A percentile compares a stretch with the other conserved stretches of the same genome.
Conservation (phyloP, 2,329 filamentous ascomycete genomes). For the Trichoderma oligosporum region DNA sequence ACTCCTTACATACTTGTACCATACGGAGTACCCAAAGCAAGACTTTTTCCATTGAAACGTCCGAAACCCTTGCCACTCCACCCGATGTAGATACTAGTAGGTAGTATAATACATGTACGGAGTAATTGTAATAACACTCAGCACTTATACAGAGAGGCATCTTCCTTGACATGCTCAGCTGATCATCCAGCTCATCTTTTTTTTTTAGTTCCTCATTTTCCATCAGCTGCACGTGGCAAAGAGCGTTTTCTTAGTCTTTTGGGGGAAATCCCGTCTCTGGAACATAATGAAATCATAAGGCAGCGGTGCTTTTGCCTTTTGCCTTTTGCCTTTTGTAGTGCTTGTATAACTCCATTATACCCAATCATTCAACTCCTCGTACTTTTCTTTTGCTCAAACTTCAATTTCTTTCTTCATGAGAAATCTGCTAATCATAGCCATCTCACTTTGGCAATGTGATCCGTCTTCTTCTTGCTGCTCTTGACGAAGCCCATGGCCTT, state of each 20-base stretch:
- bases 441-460: slow-evolving; percentile 87
- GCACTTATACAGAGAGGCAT: not conserved
- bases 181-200: not conserved
- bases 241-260: not conserved
- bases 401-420: too few species aligned
- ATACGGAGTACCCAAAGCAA: not conserved
- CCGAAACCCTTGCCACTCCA: slow-evolving; percentile 9
- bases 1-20: not conserved
- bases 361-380: too few species aligned
- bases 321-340: too few species aligned
- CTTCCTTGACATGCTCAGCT: not conserved
- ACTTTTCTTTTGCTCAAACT: too few species aligned
- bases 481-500: slow-evolving; percentile 84
- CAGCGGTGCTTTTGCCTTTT: not conserved
- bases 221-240: slow-evolving; percentile 16
- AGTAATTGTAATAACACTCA: not conserved
- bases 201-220: not conserved
- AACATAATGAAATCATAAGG: not conserved
- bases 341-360: too few species aligned
- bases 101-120: not conserved
- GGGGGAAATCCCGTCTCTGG: not conserved
- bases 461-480: slow-evolving; percentile 82
- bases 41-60: slow-evolving; percentile 8
- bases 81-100: not conserved
- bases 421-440: too few species aligned